Evolutionary conservation across 352 stramenopile genomes (phyloP).

Genomic region (Elongisporangium anandrum): DNA sequence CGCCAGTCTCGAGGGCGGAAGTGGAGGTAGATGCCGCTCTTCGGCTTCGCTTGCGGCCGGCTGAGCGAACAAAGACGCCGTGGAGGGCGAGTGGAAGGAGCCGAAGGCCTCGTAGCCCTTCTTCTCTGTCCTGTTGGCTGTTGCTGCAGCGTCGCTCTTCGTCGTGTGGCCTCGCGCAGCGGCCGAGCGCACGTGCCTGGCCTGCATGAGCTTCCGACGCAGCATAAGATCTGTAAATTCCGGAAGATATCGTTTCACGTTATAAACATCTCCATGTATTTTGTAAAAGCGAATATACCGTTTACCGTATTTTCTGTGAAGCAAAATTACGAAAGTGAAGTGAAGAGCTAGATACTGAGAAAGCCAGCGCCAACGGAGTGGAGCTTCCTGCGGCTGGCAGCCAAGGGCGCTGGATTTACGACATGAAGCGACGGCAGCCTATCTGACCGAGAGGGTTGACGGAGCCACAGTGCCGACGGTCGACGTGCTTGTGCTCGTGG

Average conservation of each 20-base stretch:
- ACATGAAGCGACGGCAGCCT: neutral
- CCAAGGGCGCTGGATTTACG: too few species aligned
- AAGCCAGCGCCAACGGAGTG: neutral
- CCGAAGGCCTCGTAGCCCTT: slow-evolving; percentile 66
- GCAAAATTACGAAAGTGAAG: neutral
- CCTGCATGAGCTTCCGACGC: neutral
- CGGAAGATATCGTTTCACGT: too few species aligned
- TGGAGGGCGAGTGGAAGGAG: slow-evolving; percentile 73
- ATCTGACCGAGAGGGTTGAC: neutral
- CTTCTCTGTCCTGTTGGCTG: neutral
- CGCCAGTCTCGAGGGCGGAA: slow-evolving; percentile 13
- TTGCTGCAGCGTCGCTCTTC: neutral
- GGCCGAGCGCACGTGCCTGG: neutral
- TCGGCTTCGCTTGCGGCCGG: slow-evolving; percentile 5
- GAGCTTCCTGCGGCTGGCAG: neutral
- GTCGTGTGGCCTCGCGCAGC: neutral
- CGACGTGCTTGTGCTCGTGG: neutral
- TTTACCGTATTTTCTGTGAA: too few species aligned
- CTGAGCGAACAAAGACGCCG: slow-evolving; percentile 43
- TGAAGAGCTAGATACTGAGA: too few species aligned
- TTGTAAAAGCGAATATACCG: neutral
- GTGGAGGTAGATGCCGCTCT: slow-evolving; percentile 14
- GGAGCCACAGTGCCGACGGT: neutral
- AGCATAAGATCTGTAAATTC: too few species aligned
- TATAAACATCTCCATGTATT: too few species aligned